These are phyloP conservation scores for Jamesozyma spencerorum DNA, from an alignment of 805 yeast genomes.

Conservation along the genomic window DNA sequence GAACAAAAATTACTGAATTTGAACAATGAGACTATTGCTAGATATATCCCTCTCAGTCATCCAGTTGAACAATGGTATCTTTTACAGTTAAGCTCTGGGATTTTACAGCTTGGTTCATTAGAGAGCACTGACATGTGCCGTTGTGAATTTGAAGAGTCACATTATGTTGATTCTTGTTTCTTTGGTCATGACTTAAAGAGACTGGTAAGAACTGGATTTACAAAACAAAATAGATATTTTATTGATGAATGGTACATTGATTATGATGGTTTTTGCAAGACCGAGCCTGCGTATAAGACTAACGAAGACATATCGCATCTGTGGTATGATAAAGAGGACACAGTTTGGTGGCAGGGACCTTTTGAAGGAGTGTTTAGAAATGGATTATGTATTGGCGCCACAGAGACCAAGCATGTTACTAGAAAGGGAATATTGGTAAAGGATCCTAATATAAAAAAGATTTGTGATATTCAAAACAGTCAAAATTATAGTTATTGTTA, in stretches of 20 bases:
- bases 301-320: neutral
- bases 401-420: neutral
- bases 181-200: neutral
- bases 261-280: neutral
- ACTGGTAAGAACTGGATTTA: conserved; percentile 1
- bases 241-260: conserved; percentile 1
- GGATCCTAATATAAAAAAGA: neutral
- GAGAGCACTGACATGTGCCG: no score
- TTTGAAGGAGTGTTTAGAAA: neutral
- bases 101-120: neutral
- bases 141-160: neutral
- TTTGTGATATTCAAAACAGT: neutral
- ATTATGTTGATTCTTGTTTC: neutral
- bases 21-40: conserved; percentile 8
- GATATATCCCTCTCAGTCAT: conserved; percentile 1
- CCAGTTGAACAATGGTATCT: neutral
- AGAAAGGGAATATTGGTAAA: neutral
- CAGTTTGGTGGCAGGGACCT: neutral
- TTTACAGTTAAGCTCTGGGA: neutral
- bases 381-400: neutral
- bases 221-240: neutral
- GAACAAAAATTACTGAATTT: neutral
- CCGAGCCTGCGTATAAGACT: neutral
- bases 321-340: neutral
- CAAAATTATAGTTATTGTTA: neutral